Evolutionary conservation across 129 eudicot species (phyloP), one percentile per base, ranked within the genome.

Genomic region (Logfia minima): DNA sequence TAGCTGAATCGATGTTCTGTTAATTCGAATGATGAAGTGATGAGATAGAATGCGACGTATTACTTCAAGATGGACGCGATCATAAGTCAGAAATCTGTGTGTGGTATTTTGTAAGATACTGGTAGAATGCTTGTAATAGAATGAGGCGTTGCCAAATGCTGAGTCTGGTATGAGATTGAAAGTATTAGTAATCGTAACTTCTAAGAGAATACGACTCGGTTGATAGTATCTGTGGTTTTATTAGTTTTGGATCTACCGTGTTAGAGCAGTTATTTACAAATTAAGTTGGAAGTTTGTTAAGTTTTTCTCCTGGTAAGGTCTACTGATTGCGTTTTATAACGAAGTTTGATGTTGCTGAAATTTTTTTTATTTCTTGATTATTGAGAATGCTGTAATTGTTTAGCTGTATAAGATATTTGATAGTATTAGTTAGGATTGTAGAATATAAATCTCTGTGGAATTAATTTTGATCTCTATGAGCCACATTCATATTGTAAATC

Each of bases 261-360:
- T 71, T 17, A 26, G 75, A 48, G 52, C 45, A 26, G 1, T 23
- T 19, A 29, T 71, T 11, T 5, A 71, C n/a, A 28, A 71, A 71
- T 48, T 26, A 13, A 48, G 32, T 17, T 52, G 10, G 65, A 28
- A 19, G 55, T 56, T 72, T 72, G 77, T 72, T 56, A 55, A 31
- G 67, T 19, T n/a, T 72, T 72, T 53, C 52, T 18, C 19, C 31
- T 28, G 76, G 77, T 26, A 58, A 55, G 53, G 52, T 43, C 16
- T 51, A 71, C 63, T 8, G 76, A 23, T 22, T 35, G 16, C 18
- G 24, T 24, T 28, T 19, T 18, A n/a, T 52, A 28, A 72, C 28
- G 18, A 52, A 71, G 43, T 53, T 51, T 17, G 62, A 28, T 45
- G 24, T 11, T 71, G 17, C 23, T 43, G 41, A 24, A 24, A 51